Evolutionary conservation across 1,284 basidiomycete species (phyloP).

Genomic region (Sparassis latifolia): DNA sequence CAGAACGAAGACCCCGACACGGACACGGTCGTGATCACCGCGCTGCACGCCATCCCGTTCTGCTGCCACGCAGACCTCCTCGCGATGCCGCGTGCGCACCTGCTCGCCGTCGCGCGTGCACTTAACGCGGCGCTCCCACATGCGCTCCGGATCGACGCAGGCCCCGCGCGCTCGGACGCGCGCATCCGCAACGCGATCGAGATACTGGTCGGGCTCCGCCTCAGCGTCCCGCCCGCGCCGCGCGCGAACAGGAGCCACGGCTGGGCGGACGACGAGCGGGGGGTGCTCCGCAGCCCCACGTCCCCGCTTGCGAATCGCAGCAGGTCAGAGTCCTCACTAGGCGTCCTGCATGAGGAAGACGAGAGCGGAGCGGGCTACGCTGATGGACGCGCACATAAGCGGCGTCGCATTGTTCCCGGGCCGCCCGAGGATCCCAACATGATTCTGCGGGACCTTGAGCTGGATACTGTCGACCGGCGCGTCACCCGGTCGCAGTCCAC

Average conservation of each 20-base stretch:
- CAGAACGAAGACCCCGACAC: slow-evolving; percentile 44
- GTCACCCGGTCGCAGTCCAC: slow-evolving; percentile 17
- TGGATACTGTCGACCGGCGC: background rate
- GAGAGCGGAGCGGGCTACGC: slow-evolving; percentile 2
- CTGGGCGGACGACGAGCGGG: slow-evolving; percentile 1
- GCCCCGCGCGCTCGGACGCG: slow-evolving; percentile 23
- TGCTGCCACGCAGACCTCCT: slow-evolving; percentile 59
- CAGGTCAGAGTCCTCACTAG: slow-evolving; percentile 6
- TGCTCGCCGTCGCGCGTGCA: slow-evolving; percentile 36
- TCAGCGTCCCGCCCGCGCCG: slow-evolving; percentile 8
- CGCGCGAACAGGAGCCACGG: slow-evolving; percentile 3
- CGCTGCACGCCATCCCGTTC: slow-evolving; percentile 44
- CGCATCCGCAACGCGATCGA: slow-evolving; percentile 43
- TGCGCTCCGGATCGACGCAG: slow-evolving; percentile 37
- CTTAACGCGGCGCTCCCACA: slow-evolving; percentile 44
- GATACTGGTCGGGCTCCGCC: slow-evolving; percentile 43
- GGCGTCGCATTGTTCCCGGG: slow-evolving; percentile 7
- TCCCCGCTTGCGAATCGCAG: slow-evolving; percentile 13
- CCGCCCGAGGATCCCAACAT: background rate
- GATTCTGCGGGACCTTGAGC: background rate
- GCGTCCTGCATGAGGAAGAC: slow-evolving; percentile 12
- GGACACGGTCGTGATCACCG: slow-evolving; percentile 51
- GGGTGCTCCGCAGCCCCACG: slow-evolving; percentile 5
- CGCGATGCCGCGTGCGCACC: slow-evolving; percentile 41
- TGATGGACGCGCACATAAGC: slow-evolving; percentile 9